A percentile compares a stretch with the other conserved stretches of the same genome.
phyloP scores from a whole-genome alignment of 495 filamentous ascomycete species.

The Aspergillus coremiiformis region DNA sequence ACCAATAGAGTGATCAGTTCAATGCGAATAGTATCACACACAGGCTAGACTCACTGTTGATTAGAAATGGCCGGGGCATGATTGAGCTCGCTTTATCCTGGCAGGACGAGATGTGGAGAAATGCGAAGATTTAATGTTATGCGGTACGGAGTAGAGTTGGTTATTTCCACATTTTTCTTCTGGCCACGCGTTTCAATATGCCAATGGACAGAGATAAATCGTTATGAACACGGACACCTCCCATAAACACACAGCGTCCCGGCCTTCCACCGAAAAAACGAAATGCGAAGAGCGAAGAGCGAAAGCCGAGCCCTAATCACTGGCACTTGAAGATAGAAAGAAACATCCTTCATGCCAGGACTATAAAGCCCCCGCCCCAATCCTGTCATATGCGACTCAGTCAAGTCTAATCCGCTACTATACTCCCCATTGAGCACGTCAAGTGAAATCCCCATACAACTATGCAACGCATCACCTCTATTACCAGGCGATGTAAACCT shows the following conservation, averaged over 20 bases:
- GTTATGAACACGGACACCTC: neutral
- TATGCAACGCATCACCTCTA: neutral
- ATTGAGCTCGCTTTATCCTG: neutral
- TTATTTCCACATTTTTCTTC: too few species aligned
- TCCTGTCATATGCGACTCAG: neutral
- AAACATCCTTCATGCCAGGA: too few species aligned
- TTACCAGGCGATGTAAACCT: neutral
- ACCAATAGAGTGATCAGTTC: neutral
- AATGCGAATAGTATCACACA: neutral
- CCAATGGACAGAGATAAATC: too few species aligned
- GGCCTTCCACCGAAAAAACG: neutral
- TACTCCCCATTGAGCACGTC: too few species aligned
- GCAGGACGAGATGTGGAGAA: neutral
- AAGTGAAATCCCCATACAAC: too few species aligned
- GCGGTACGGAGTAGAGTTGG: too few species aligned
- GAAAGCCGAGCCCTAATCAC: neutral
- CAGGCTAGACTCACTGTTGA: neutral
- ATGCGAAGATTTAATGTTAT: too few species aligned
- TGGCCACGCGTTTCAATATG: too few species aligned
- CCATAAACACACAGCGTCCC: neutral
- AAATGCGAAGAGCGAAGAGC: neutral
- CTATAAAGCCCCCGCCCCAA: neutral
- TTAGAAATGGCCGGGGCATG: neutral
- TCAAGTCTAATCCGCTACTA: too few species aligned
- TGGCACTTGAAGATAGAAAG: neutral